Base-by-base conservation (phyloP, 805 yeast species). In the Starmerella stellata region DNA sequence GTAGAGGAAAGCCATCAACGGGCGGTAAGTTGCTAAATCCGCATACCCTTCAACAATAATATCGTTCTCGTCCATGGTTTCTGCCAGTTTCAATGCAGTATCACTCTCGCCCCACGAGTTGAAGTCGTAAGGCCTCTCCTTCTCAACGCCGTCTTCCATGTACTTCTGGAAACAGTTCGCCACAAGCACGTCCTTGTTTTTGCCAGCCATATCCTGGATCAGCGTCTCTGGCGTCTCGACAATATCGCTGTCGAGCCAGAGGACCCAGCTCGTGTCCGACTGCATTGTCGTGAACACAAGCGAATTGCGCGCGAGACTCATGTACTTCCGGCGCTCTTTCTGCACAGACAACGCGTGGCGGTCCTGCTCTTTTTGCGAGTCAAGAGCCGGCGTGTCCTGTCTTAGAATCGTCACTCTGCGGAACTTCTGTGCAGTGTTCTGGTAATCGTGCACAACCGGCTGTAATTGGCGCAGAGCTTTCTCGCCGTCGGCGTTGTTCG, bases 201-300 rank as follows among this genome's bases (percentile, higher is more conserved):
- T 95, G 9, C 66, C 53, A 15, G 87, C 74, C 68, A 90, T 61
- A 55, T 87, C 96, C 62, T 90, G 93, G 45, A 90, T 70, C 51
- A 90, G 61, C 15, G 78, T 72, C 13, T 69, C 60, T 15, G 95
- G 93, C 4, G 94, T 72, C 59, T 90, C 99, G 25, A 85, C 69
- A 33, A 90, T 76, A 59, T 90, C 99, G 2, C 93, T 76, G 59
- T 90, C 99, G 48, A 90, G 64, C 99, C 99, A 90, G 37, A 90
- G 63, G 16, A 87, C 78, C 98, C 98, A 90, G 18, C 92, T 73
- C 2, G 93, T 83, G 49, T 78, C 71, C 17, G 95, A 93, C 3
- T 83, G 78, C 35, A 90, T 63, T 1, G 95, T 74, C 8, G 95
- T 78, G 61, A 83, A 82, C 36, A 90, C 65, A 41, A 90, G 63